These are phyloP conservation scores for Metschnikowia kunwiensis DNA, from an alignment of 805 yeast genomes.

Conservation along the genomic window DNA sequence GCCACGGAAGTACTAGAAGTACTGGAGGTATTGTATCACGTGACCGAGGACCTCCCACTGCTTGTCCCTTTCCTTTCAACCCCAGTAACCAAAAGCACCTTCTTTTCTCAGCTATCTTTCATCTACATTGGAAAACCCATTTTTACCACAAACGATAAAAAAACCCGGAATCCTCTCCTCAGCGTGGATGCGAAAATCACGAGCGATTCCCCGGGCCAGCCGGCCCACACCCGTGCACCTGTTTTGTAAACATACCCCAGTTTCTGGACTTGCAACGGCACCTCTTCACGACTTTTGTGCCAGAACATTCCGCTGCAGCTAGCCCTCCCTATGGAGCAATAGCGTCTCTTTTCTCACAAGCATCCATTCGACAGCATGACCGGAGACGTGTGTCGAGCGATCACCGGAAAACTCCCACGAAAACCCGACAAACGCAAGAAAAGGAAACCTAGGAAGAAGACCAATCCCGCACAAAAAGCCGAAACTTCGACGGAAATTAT, in stretches of 20 bases:
- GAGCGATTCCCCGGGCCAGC: neutral
- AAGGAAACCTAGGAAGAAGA: conserved; percentile 6
- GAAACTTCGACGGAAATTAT: neutral
- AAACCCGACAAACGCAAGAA: conserved; percentile 8
- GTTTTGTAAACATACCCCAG: conserved; percentile 10
- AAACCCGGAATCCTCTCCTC: too few relatives aligned
- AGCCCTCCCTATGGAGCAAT: too few relatives aligned
- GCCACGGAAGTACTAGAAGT: too few relatives aligned
- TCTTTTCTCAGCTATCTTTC: too few relatives aligned
- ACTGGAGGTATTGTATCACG: too few relatives aligned
- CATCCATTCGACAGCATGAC: conserved; percentile 3
- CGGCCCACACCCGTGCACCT: conserved; percentile 12
- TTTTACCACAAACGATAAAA: too few relatives aligned
- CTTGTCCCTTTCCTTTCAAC: too few relatives aligned
- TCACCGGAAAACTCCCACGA: conserved; percentile 4
- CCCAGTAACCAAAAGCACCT: too few relatives aligned
- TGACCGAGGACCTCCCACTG: too few relatives aligned
- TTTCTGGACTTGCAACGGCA: neutral
- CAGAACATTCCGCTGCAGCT: too few relatives aligned
- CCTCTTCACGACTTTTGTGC: neutral
- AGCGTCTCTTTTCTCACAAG: neutral
- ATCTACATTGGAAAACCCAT: too few relatives aligned
- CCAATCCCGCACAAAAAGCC: neutral
- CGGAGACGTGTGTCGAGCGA: conserved; percentile 9
- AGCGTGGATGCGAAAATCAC: conserved; percentile 4